A percentile compares a stretch with the other conserved stretches of the same genome.
These are phyloP conservation scores for Santalum album DNA, from an alignment of 164 flowering plant species.

Conservation along the genomic window DNA sequence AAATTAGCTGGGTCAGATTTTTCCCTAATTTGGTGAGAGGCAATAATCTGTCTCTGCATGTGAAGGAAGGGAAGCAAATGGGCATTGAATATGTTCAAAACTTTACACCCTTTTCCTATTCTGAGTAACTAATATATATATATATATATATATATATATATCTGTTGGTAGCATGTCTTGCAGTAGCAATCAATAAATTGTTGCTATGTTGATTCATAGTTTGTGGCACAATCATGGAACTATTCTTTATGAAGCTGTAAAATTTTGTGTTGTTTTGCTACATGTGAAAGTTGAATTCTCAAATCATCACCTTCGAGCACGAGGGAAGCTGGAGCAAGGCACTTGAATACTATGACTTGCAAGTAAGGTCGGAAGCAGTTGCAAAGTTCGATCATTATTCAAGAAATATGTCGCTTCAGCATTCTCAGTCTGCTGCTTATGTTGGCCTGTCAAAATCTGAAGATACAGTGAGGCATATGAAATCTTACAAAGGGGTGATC, in stretches of 20 bases:
- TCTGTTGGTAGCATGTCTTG: not conserved
- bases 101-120: too few species aligned
- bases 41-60: too few species aligned
- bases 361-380: constrained; percentile 48
- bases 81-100: too few species aligned
- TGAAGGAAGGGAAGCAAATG: too few species aligned
- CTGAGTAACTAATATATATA: not conserved
- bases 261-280: constrained; percentile 1
- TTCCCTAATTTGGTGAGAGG: too few species aligned
- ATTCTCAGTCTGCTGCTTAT: constrained; percentile 13
- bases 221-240: not conserved
- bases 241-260: too few species aligned
- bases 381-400: constrained; percentile 16
- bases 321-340: constrained; percentile 98
- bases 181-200: not conserved
- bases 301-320: constrained; percentile 79
- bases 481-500: constrained; percentile 74
- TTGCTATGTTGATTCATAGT: not conserved
- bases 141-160: not conserved
- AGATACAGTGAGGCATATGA: constrained; percentile 27
- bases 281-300: constrained; percentile 54
- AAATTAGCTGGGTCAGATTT: too few species aligned
- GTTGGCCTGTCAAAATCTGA: constrained; percentile 11
- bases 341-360: constrained; percentile 88
- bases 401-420: constrained; percentile 14